Percentiles rank a stretch among this genome's conserved stretches.
Conservation (phyloP, 805 yeast genomes). For the Isabelozyma gotoi region DNA sequence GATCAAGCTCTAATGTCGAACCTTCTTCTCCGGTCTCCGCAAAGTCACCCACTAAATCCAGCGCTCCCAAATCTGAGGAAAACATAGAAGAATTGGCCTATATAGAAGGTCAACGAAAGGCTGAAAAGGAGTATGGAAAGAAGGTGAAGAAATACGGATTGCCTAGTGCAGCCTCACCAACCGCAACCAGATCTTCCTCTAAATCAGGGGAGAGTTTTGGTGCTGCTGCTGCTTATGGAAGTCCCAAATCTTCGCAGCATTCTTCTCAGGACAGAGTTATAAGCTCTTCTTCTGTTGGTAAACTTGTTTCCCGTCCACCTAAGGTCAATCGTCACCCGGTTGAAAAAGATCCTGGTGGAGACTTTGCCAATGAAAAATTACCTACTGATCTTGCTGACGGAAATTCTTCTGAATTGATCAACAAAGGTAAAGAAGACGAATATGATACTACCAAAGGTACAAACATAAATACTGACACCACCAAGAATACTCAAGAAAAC, state of each 20-base stretch:
- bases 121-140: slow-evolving; percentile 12
- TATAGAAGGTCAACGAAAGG: slow-evolving; percentile 17
- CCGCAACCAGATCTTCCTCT: not conserved
- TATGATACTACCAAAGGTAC: not conserved
- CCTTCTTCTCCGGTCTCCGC: not conserved
- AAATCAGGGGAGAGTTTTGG: slow-evolving; percentile 1
- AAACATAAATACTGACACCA: not conserved
- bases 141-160: slow-evolving; percentile 4
- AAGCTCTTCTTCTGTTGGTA: slow-evolving; percentile 19
- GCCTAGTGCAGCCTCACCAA: not conserved
- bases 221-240: not conserved
- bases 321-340: slow-evolving; percentile 26
- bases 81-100: slow-evolving; percentile 15
- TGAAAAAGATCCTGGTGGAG: slow-evolving; percentile 28
- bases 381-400: slow-evolving; percentile 21
- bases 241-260: not conserved
- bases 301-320: slow-evolving; percentile 30
- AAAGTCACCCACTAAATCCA: too few relatives aligned
- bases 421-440: not conserved
- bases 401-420: not conserved
- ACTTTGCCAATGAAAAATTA: slow-evolving; percentile 30
- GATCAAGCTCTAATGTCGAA: slow-evolving; percentile 9
- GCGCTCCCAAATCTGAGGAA: slow-evolving; percentile 1
- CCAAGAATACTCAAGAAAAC: not conserved
- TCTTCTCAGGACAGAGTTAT: slow-evolving; percentile 4